Evolutionary conservation across 257 asterid species (phyloP).

Genomic region (Petrea volubilis): DNA sequence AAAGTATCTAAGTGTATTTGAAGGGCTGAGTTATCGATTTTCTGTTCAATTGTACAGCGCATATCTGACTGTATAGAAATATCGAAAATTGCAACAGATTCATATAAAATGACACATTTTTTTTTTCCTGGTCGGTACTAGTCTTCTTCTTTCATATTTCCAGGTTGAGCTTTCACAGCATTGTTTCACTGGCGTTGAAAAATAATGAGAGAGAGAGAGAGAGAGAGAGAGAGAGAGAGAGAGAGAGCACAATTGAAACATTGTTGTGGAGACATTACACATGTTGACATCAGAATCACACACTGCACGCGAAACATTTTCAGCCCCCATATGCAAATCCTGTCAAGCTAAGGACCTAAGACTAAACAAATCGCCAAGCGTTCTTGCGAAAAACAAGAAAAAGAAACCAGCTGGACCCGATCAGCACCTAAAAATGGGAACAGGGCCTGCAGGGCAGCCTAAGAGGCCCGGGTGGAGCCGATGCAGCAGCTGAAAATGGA

Average conservation of each 20-base stretch:
- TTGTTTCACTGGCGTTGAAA: too few relatives aligned
- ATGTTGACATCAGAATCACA: conserved; percentile 11
- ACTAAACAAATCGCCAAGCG: conserved; percentile 15
- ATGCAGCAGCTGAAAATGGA: conserved; percentile 41
- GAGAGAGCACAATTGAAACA: neutral
- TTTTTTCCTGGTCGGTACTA: neutral
- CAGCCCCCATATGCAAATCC: neutral
- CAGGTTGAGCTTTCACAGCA: neutral
- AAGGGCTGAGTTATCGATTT: conserved; percentile 12
- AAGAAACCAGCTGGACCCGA: neutral
- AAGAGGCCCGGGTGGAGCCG: conserved; percentile 32
- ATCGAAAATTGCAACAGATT: conserved; percentile 20
- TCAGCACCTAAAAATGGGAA: neutral
- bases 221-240: too few relatives aligned
- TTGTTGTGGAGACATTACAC: neutral
- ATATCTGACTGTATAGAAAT: conserved; percentile 35
- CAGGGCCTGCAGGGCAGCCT: neutral
- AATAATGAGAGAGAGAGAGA: too few relatives aligned
- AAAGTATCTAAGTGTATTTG: neutral
- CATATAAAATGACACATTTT: conserved; percentile 5
- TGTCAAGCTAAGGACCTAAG: neutral
- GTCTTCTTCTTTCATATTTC: neutral
- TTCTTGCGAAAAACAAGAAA: neutral
- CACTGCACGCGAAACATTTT: neutral
- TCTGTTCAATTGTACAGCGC: conserved; percentile 25